A percentile compares a stretch with the other conserved stretches of the same genome.
These are phyloP conservation scores for Linanthus parryae DNA, from an alignment of 148 eudicot genomes.

Conservation along the genomic window DNA sequence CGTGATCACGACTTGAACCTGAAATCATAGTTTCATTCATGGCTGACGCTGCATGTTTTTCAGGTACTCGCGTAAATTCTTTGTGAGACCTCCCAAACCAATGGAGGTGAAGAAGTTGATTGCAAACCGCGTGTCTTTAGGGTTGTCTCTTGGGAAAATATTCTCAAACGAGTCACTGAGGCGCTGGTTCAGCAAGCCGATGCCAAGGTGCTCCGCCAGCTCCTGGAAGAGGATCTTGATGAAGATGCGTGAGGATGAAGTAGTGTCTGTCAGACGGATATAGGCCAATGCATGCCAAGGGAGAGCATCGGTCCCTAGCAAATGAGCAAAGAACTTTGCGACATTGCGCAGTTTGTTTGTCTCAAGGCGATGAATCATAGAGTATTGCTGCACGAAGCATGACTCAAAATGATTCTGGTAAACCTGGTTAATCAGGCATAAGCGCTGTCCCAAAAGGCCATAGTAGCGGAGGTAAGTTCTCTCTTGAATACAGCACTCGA, in stretches of 20 bases:
- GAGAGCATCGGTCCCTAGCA: constrained; percentile 74
- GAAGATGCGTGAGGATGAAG: constrained; percentile 89
- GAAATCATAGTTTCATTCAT: no score
- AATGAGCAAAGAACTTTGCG: constrained; percentile 82
- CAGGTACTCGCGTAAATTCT: constrained; percentile 67
- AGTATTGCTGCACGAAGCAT: constrained; percentile 83
- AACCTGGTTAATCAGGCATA: constrained; percentile 70
- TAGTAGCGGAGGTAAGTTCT: constrained; percentile 78
- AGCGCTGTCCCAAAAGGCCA: constrained; percentile 81
- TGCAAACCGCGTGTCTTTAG: constrained; percentile 63
- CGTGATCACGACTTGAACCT: no score
- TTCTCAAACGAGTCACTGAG: constrained; percentile 66
- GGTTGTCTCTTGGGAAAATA: constrained; percentile 69
- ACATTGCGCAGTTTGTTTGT: constrained; percentile 81
- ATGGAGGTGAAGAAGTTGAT: constrained; percentile 84
- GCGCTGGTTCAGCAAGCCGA: constrained; percentile 60
- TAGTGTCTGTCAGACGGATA: constrained; percentile 72
- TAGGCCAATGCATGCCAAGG: constrained; percentile 82
- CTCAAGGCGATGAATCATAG: constrained; percentile 88
- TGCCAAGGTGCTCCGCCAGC: constrained; percentile 72
- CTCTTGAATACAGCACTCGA: constrained; percentile 96
- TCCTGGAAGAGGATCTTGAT: constrained; percentile 95
- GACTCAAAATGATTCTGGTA: constrained; percentile 78
- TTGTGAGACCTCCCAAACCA: constrained; percentile 80
- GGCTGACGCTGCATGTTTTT: constrained; percentile 84